Conservation (phyloP, 1,284 basidiomycete genomes). For the Sanghuangporus baumii region DNA sequence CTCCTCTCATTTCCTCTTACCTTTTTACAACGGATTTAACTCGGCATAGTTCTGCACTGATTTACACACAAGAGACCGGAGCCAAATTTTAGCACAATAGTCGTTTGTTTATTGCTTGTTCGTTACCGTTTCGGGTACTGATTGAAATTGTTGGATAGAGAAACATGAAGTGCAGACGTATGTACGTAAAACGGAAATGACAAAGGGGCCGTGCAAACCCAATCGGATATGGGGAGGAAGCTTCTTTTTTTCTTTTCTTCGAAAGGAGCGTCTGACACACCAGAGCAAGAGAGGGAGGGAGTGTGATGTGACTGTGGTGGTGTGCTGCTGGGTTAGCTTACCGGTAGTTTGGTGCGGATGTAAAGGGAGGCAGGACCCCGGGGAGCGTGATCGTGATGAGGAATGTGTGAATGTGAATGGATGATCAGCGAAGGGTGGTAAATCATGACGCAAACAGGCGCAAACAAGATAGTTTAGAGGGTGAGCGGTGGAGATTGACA, state of each 20-base stretch:
- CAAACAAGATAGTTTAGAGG: neutral
- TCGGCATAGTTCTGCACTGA: neutral
- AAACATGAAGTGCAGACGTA: neutral
- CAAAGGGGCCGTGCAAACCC: slow-evolving; percentile 20
- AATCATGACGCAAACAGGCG: neutral
- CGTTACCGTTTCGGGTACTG: neutral
- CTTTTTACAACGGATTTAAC: neutral
- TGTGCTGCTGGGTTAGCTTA: neutral
- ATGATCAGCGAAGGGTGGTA: slow-evolving; percentile 12
- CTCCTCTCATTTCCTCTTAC: neutral
- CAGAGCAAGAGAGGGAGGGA: neutral
- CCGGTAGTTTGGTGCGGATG: slow-evolving; percentile 1
- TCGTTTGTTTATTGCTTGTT: neutral
- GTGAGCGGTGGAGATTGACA: slow-evolving; percentile 13
- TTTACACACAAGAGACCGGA: neutral
- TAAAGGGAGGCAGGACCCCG: slow-evolving; percentile 9
- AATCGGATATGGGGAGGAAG: neutral
- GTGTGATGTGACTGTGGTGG: neutral
- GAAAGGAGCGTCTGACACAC: neutral
- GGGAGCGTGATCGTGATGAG: slow-evolving; percentile 7
- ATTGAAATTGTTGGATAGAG: neutral
- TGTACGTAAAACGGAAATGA: slow-evolving; percentile 22
- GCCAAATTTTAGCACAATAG: neutral
- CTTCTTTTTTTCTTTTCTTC: neutral
- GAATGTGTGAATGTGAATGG: neutral